Base-by-base conservation (phyloP, 2,329 filamentous ascomycete species). In the Hypoxylon sp. region DNA sequence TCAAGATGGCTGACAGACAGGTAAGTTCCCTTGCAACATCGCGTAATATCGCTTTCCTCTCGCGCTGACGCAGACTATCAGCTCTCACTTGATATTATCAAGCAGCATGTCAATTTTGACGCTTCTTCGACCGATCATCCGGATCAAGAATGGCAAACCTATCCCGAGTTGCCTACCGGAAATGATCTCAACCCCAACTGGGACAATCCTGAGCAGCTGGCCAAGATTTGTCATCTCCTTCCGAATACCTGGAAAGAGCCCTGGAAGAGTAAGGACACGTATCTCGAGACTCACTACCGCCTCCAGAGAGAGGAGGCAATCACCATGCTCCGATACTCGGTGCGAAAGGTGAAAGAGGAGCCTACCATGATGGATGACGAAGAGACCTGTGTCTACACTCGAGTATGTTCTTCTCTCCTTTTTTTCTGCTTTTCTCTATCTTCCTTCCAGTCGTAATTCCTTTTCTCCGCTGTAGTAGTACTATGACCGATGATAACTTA, bases 251-350 rank as follows among this genome's bases (percentile, higher is more conserved):
- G 88, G 19, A 66, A 84, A 0, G 80, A 81, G 0, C 79, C 87
- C 0, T 94, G 89, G 81, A 66, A 77, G 0, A 86, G 81, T 4
- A 89, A 86, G 47, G 82, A 87, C 1, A 80, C 83, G 0, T 97
- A 97, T 60, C 80, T 97, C 0, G 80, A 86, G 30, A 84, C 87
- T 0, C 91, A 96, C 51, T 97, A 95, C 72, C 81, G 87, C 2
- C 84, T 97, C 1, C 81, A 93, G 6, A 85, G 93, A 2, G 91
- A 93, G 71, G 93, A 97, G 72, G 86, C 88, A 0, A 80, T 91
- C 2, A 85, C 90, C 11, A 84, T 89, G 0, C 80, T 97, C 0
- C 85, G 93, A 6, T 83, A 87, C 64, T 88, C 91, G 0, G 84
- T 97, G 0, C 77, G 79, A 0, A 77, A 82, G 11, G 84, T 91